Evolutionary conservation across 192 early-diverging fungal genomes (phyloP).

Genomic region (Coemansia sp.): DNA sequence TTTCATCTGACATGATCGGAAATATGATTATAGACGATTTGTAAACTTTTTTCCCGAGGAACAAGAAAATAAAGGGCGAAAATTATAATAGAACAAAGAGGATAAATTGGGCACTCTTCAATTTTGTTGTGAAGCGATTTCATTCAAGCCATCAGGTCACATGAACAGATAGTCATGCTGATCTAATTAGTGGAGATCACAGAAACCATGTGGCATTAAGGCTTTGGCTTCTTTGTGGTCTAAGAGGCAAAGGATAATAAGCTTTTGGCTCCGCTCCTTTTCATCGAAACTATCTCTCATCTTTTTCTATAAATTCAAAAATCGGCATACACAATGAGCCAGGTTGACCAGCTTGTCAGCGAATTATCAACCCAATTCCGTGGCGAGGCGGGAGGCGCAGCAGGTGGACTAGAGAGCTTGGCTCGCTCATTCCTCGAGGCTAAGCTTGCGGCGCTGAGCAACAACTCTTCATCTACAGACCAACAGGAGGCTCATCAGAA

Average conservation of each 20-base stretch:
- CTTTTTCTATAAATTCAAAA: neutral
- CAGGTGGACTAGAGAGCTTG: conserved; percentile 6
- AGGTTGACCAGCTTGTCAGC: conserved; percentile 21
- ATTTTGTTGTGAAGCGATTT: too few relatives aligned
- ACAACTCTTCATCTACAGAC: neutral
- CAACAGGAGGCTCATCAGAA: conserved; percentile 5
- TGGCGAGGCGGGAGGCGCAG: conserved; percentile 20
- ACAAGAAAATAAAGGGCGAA: conserved; percentile 3
- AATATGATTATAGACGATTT: neutral
- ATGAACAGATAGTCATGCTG: too few relatives aligned
- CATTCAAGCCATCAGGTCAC: too few relatives aligned
- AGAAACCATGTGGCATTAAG: too few relatives aligned
- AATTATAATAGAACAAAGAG: neutral
- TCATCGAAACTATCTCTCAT: neutral
- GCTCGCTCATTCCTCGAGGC: conserved; percentile 11
- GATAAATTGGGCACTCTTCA: neutral
- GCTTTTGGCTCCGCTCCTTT: neutral
- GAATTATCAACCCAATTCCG: conserved; percentile 34
- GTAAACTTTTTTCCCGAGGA: neutral
- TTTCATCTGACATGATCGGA: conserved; percentile 21
- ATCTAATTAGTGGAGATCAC: too few relatives aligned
- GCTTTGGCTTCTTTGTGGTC: too few relatives aligned
- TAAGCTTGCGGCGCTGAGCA: conserved; percentile 9
- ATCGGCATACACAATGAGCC: neutral
- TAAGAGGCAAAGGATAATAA: too few relatives aligned